phyloP scores from a whole-genome alignment of 1,284 basidiomycete genomes.

The Leccinum insigne region DNA sequence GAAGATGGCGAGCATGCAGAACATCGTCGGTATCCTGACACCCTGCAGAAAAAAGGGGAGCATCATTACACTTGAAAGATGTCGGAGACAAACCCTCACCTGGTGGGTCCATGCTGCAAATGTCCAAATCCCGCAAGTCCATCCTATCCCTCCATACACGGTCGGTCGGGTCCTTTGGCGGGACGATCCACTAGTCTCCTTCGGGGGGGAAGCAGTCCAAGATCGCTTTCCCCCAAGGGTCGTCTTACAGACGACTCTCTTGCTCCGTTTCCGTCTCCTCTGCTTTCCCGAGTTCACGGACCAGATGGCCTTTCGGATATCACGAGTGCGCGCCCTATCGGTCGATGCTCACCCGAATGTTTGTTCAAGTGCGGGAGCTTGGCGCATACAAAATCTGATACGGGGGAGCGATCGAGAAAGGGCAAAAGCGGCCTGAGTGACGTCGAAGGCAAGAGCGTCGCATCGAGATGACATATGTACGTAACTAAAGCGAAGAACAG shows the following conservation, averaged over 20 bases:
- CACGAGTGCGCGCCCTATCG: constrained; percentile 86
- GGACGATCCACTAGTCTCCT: constrained; percentile 94
- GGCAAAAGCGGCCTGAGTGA: constrained; percentile 82
- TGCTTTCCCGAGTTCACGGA: constrained; percentile 87
- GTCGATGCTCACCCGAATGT: constrained; percentile 75
- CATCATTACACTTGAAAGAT: not conserved
- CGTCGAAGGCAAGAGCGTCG: not conserved
- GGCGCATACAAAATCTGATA: constrained; percentile 93
- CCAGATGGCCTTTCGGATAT: constrained; percentile 98
- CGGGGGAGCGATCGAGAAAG: constrained; percentile 93
- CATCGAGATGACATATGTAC: not conserved
- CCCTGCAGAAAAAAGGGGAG: constrained; percentile 42
- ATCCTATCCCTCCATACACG: constrained; percentile 84
- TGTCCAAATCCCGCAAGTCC: constrained; percentile 84
- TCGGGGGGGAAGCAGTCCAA: constrained; percentile 89
- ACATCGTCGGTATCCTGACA: constrained; percentile 70
- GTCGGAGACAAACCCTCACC: constrained; percentile 41
- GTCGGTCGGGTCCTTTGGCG: constrained; percentile 60
- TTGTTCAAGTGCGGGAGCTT: constrained; percentile 87
- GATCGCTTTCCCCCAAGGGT: constrained; percentile 93
- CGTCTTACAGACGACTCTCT: constrained; percentile 93
- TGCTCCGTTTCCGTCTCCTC: constrained; percentile 97
- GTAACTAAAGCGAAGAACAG: not conserved
- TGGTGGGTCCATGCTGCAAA: constrained; percentile 98
- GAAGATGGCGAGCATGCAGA: constrained; percentile 86